Evolutionary conservation across 345 rosid genomes (phyloP).

Genomic region (Salix caprea): DNA sequence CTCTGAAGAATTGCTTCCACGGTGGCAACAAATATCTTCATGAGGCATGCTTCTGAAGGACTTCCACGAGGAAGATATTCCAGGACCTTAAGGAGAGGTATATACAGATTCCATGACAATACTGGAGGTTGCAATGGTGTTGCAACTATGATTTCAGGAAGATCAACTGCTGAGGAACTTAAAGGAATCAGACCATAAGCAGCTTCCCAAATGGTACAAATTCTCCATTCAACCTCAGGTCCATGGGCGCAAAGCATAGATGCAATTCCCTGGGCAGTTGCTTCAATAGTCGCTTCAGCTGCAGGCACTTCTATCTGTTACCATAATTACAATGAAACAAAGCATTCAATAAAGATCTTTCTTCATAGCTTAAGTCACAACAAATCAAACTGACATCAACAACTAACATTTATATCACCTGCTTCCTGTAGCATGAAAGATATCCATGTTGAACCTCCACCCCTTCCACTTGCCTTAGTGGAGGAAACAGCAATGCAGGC

Average conservation of each 20-base stretch:
- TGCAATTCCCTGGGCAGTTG: conserved; percentile 99
- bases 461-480: conserved; percentile 87
- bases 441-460: conserved; percentile 72
- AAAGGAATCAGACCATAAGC: conserved; percentile 93
- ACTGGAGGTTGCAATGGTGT: conserved; percentile 88
- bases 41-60: conserved; percentile 96
- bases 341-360: neutral
- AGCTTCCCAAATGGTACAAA: conserved; percentile 99
- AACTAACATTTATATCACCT: conserved; percentile 41
- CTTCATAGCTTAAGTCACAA: neutral
- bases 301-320: conserved; percentile 88
- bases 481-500: conserved; percentile 96
- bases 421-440: conserved; percentile 73
- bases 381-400: neutral
- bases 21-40: conserved; percentile 95
- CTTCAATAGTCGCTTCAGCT: conserved; percentile 96
- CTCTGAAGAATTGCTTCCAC: conserved; percentile 88
- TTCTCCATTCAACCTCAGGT: conserved; percentile 99
- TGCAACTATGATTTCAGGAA: conserved; percentile 91
- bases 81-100: conserved; percentile 93
- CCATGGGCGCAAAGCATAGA: conserved; percentile 99
- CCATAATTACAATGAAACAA: neutral
- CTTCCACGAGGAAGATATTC: conserved; percentile 98
- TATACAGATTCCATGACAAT: conserved; percentile 90
- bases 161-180: conserved; percentile 94